Conservation (phyloP, 192 early-diverging fungal species). For the Coemansia sp. region DNA sequence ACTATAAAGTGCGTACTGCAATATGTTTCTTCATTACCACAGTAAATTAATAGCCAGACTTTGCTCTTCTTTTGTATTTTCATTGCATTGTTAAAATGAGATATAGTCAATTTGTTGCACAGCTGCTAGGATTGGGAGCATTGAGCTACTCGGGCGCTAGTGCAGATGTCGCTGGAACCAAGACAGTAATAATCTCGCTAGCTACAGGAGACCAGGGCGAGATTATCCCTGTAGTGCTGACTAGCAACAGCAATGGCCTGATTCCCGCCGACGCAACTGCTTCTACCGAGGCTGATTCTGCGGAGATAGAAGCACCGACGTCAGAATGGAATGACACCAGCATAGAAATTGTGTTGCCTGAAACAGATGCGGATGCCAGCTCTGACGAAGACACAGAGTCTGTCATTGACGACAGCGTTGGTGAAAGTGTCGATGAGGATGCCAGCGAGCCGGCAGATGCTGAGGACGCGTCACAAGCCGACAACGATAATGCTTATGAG, state of each 20-base stretch:
- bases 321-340: background rate
- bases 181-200: constrained; percentile 38
- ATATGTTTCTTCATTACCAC: too few relatives aligned
- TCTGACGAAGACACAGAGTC: background rate
- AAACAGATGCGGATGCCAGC: background rate
- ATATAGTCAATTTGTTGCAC: too few relatives aligned
- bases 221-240: constrained; percentile 29
- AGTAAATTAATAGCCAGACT: too few relatives aligned
- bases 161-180: constrained; percentile 36
- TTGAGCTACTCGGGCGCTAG: too few relatives aligned
- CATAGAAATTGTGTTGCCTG: background rate
- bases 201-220: constrained; percentile 28
- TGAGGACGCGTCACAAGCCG: constrained; percentile 4
- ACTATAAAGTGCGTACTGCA: too few relatives aligned
- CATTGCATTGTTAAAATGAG: too few relatives aligned
- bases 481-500: constrained; percentile 17
- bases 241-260: constrained; percentile 21
- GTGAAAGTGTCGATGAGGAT: background rate
- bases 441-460: background rate
- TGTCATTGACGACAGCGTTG: background rate
- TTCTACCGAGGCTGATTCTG: background rate
- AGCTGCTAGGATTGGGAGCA: too few relatives aligned
- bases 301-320: background rate
- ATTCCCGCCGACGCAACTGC: background rate
- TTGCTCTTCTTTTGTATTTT: background rate